Conservation (phyloP, 2,329 filamentous ascomycete genomes). For the Aschersonia sp. region DNA sequence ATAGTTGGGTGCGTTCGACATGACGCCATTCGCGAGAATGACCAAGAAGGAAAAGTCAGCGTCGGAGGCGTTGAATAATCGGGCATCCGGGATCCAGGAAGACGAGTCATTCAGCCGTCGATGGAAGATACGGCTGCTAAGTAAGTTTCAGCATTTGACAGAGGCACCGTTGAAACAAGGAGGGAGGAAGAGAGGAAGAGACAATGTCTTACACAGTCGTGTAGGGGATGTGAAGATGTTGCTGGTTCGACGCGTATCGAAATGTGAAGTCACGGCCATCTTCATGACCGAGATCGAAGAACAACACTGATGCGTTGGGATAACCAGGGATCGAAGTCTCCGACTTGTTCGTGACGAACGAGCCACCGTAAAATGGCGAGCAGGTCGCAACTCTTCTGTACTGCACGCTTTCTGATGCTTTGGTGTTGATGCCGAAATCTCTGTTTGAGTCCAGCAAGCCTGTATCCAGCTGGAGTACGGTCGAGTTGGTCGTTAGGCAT, state of each 20-base stretch:
- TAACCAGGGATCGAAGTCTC: neutral
- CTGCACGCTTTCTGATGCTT: neutral
- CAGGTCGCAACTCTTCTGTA: neutral
- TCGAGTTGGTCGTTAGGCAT: neutral
- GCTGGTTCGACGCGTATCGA: neutral
- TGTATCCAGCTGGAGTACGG: neutral
- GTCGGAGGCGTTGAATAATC: neutral
- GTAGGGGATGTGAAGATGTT: neutral
- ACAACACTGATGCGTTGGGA: neutral
- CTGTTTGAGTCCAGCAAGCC: neutral
- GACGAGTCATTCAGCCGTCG: neutral
- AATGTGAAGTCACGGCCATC: neutral
- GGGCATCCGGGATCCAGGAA: neutral
- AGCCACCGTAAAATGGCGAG: neutral
- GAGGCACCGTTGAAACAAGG: neutral
- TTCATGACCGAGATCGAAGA: neutral
- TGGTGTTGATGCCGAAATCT: neutral
- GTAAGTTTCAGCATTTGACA: neutral
- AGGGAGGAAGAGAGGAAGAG: neutral
- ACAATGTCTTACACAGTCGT: neutral
- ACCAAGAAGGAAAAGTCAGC: neutral
- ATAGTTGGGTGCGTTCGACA: neutral
- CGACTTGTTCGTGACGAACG: neutral
- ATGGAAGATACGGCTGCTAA: neutral
- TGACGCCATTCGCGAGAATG: neutral